Base-by-base conservation (phyloP, 305 asterid genomes). In the Petunia hybrid region DNA sequence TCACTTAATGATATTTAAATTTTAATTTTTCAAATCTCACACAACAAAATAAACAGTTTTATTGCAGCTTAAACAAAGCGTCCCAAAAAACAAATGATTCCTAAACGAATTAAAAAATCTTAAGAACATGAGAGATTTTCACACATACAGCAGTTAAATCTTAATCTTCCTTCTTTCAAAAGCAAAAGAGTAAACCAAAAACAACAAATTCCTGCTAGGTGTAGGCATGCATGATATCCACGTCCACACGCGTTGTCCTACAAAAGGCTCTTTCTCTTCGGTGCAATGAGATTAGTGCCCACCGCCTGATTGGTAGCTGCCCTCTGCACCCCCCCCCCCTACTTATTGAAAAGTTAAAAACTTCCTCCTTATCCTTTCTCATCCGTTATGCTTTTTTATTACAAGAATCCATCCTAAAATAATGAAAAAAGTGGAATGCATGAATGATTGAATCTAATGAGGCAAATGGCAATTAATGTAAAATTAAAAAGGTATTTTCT, bases 161-260 rank as follows among this genome's bases (percentile, higher is more conserved):
- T 22, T 22, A 22, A 22, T 22, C 1, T 70, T 45, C 12, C 4
- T 41, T 1, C 3, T 67, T 35, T 1, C 14, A 36, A 51, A 39
- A 35, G 78, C 62, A 35, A 36, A 39, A 36, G 62, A 51, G 46
- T 16, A 59, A 73, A 51, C 35, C 63, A 73, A 73, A 51, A 51
- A 38, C 36, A 73, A 51, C 63, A 73, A 51, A 73, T 6, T 35
- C 2, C 14, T 51, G 63, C 87, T 87, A 89, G 94, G 94, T 89
- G 96, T 86, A 81, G 82, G 63, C 90, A 80, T 90, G 94, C 97
- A 90, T 89, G 94, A 84, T 55, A 16, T 74, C 85, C 84, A 59
- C 59, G 79, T 5, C 74, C 88, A 82, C 92, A 87, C 93, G 90
- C 88, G 91, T 88, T 80, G 16, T 59, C 81, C 80, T 39, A 45